Conservation (phyloP, 371 early-diverging fungal species). For the Apophysomyces elegans region DNA sequence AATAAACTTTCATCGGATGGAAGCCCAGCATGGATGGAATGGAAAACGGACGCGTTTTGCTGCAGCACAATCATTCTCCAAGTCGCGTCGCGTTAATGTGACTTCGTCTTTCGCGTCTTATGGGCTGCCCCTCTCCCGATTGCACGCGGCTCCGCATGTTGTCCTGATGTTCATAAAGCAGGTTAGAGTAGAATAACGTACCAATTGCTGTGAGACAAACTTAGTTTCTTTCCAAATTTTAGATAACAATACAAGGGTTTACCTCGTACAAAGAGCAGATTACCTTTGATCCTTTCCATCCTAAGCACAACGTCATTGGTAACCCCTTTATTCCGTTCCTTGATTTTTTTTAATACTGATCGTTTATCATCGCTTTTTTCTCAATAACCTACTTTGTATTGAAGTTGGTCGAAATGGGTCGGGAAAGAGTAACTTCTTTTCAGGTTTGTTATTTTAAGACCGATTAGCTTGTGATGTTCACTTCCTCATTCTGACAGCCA, state of each 20-base stretch:
- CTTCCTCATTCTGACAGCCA: slow-evolving; percentile 64
- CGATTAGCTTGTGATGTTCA: background rate
- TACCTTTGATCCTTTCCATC: slow-evolving; percentile 89
- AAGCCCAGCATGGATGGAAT: too few relatives aligned
- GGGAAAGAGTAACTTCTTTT: slow-evolving; percentile 99
- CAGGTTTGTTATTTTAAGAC: slow-evolving; percentile 54
- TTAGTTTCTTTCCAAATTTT: background rate
- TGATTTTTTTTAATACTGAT: too few relatives aligned
- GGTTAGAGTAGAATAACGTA: background rate
- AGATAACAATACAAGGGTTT: slow-evolving; percentile 97
- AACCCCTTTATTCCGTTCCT: slow-evolving; percentile 10
- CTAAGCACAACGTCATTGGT: slow-evolving; percentile 96
- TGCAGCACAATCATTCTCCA: too few relatives aligned
- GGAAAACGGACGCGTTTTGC: too few relatives aligned
- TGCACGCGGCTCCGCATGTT: background rate
- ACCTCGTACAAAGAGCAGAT: slow-evolving; percentile 98
- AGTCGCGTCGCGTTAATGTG: too few relatives aligned
- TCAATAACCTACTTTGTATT: slow-evolving; percentile 28
- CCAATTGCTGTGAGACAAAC: background rate
- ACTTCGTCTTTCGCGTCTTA: background rate
- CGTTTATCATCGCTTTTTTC: too few relatives aligned
- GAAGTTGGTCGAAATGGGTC: slow-evolving; percentile 98
- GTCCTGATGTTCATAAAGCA: slow-evolving; percentile 8
- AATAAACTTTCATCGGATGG: too few relatives aligned
- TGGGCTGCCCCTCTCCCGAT: background rate